Evolutionary conservation across 768 basidiomycete species (phyloP).

Genomic region (Megacollybia marginata): DNA sequence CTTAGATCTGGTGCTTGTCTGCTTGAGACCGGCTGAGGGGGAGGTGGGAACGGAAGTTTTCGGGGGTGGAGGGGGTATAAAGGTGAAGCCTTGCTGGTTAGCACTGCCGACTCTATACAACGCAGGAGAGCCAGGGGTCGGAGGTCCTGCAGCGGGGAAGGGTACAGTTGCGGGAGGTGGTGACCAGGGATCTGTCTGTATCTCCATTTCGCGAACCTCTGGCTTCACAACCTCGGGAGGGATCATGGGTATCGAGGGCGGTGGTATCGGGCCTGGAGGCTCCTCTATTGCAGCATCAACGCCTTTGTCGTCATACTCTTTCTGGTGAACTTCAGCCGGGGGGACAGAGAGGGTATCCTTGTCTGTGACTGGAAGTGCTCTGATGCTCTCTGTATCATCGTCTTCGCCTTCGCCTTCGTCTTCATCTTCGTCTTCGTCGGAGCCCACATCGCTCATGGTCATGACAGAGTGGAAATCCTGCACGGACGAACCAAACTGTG

Average conservation of each 20-base stretch:
- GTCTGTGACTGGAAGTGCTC: conserved; percentile 39
- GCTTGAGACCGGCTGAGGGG: conserved; percentile 12
- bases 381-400: conserved; percentile 59
- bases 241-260: conserved; percentile 17
- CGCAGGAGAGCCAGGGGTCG: conserved; percentile 22
- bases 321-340: conserved; percentile 1
- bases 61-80: conserved; percentile 49
- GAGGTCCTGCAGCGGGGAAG: conserved; percentile 23
- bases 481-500: background rate
- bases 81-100: conserved; percentile 52
- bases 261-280: conserved; percentile 3
- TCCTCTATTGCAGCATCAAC: conserved; percentile 19
- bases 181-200: conserved; percentile 73
- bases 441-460: conserved; percentile 52
- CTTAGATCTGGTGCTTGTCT: background rate
- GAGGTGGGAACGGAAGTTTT: conserved; percentile 25
- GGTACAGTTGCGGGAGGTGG: conserved; percentile 32
- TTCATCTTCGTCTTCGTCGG: background rate
- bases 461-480: conserved; percentile 68
- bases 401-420: background rate
- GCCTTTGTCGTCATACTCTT: conserved; percentile 46
- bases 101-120: conserved; percentile 51
- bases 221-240: conserved; percentile 41
- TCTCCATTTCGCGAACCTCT: conserved; percentile 65
- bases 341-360: background rate